A percentile compares a stretch with the other conserved stretches of the same genome.
Conservation (phyloP, 192 early-diverging fungal genomes). For the Backusella tuberculispora region DNA sequence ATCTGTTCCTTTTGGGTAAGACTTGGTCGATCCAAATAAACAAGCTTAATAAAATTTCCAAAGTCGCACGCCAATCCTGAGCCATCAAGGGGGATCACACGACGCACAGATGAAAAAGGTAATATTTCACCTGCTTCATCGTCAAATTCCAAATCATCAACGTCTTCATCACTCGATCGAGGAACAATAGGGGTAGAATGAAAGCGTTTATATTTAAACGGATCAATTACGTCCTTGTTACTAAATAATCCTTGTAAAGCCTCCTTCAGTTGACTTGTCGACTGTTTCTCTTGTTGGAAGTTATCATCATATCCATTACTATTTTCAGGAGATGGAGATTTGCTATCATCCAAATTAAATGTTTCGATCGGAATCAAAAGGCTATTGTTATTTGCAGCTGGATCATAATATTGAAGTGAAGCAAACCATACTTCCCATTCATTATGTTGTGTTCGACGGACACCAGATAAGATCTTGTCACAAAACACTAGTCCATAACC, state of each 20-base stretch:
- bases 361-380: conserved; percentile 17
- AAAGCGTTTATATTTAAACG: not conserved
- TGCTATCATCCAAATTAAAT: conserved; percentile 11
- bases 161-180: not conserved
- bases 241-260: not conserved
- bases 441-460: not conserved
- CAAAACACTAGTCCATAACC: conserved; percentile 28
- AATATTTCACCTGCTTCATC: conserved; percentile 24
- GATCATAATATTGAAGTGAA: conserved; percentile 34
- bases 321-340: not conserved
- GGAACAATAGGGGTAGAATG: not conserved
- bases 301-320: not conserved
- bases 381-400: not conserved
- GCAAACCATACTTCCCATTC: conserved; percentile 39
- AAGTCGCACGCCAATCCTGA: conserved; percentile 40
- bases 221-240: not conserved
- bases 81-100: conserved; percentile 33
- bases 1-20: conserved; percentile 7
- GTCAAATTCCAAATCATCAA: not conserved
- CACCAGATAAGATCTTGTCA: conserved; percentile 40
- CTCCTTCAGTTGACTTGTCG: not conserved
- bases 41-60: conserved; percentile 43
- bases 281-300: not conserved
- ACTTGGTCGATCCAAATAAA: conserved; percentile 18
- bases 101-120: conserved; percentile 33